Percentiles rank a stretch among this genome's conserved stretches.
Conservation (phyloP, 2,329 filamentous ascomycete species). For the Arthrobotrys conoides region DNA sequence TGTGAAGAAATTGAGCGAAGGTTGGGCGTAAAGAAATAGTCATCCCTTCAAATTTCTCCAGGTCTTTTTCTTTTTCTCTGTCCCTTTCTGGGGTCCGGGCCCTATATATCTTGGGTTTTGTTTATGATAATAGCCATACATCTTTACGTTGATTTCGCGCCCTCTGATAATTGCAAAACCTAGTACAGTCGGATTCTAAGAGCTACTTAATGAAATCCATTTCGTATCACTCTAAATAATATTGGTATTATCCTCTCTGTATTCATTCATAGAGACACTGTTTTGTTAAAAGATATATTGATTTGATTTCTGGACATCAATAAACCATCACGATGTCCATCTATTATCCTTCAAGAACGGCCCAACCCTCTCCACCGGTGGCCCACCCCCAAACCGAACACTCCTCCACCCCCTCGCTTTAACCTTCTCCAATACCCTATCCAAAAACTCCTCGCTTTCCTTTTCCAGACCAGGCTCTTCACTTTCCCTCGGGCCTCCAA, state of each 20-base stretch:
- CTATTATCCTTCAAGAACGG: slow-evolving; percentile 52
- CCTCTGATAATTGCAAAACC: no score
- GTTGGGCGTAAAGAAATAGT: slow-evolving; percentile 37
- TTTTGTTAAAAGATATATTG: no score
- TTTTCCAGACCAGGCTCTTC: slow-evolving; percentile 50
- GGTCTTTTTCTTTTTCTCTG: neutral
- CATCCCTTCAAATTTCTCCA: neutral
- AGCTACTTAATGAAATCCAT: no score
- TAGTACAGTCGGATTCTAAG: no score
- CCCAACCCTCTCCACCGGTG: slow-evolving; percentile 19
- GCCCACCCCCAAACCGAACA: slow-evolving; percentile 35
- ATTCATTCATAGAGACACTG: neutral
- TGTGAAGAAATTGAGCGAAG: slow-evolving; percentile 34
- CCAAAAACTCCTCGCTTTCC: slow-evolving; percentile 44
- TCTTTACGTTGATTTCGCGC: no score
- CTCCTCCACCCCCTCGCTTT: slow-evolving; percentile 52
- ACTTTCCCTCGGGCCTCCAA: slow-evolving; percentile 55
- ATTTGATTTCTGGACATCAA: neutral
- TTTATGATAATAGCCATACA: no score
- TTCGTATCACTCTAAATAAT: neutral
- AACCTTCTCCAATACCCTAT: slow-evolving; percentile 40
- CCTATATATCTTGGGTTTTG: no score
- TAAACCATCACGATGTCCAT: slow-evolving; percentile 41
- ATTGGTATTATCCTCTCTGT: neutral
- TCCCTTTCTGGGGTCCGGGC: neutral